These are phyloP conservation scores for Boletellus ananas DNA, from an alignment of 768 basidiomycete genomes.

Conservation along the genomic window DNA sequence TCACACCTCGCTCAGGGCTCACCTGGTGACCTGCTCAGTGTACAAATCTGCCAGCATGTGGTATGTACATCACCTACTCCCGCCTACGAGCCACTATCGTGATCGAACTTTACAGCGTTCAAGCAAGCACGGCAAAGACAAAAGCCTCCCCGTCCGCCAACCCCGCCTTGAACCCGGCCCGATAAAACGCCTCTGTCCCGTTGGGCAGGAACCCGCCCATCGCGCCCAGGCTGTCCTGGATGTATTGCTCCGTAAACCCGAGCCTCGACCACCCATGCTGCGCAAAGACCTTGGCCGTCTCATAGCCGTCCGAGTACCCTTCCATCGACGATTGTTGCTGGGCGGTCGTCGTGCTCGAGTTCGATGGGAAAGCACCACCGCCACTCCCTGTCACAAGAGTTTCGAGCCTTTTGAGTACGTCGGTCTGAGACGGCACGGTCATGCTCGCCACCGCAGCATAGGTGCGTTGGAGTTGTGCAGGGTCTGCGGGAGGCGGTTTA, in stretches of 20 bases:
- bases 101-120: too few species aligned
- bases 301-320: conserved; percentile 61
- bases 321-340: conserved; percentile 15
- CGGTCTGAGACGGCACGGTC: too few species aligned
- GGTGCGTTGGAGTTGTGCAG: conserved; percentile 18
- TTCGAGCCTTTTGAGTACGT: not conserved
- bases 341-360: conserved; percentile 5
- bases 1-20: too few species aligned
- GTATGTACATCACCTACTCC: too few species aligned
- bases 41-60: too few species aligned
- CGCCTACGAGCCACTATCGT: too few species aligned
- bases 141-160: conserved; percentile 1
- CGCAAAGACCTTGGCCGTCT: conserved; percentile 38
- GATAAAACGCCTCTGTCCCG: conserved; percentile 12
- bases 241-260: conserved; percentile 60
- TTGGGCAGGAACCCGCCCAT: not conserved
- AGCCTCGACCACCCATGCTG: conserved; percentile 29
- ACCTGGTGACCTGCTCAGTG: too few species aligned
- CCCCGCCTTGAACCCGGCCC: conserved; percentile 5
- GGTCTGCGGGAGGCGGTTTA: conserved; percentile 20
- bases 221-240: conserved; percentile 40
- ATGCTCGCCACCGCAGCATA: conserved; percentile 9
- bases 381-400: not conserved
- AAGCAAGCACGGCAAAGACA: conserved; percentile 9
- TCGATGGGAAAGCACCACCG: not conserved